A percentile compares a stretch with the other conserved stretches of the same genome.
These are phyloP conservation scores for Stephania japonica DNA, from an alignment of 164 flowering plant genomes.

Conservation along the genomic window DNA sequence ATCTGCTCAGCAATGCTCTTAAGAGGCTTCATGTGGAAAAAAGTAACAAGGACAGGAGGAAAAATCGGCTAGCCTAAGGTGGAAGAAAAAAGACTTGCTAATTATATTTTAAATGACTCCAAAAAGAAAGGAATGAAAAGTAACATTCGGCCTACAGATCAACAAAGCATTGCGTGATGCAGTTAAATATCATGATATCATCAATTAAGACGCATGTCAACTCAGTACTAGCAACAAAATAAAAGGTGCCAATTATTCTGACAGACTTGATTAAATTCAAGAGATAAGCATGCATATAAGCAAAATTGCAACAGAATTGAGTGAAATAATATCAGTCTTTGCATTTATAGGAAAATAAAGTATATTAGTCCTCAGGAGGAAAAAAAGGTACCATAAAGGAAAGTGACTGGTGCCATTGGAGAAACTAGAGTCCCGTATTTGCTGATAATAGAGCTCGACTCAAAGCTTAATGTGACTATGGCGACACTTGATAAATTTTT, in stretches of 20 bases:
- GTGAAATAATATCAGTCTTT: background rate
- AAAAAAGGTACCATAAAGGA: constrained; percentile 66
- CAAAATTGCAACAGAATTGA: background rate
- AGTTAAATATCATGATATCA: too few species aligned
- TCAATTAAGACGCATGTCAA: background rate
- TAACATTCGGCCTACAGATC: background rate
- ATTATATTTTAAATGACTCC: too few species aligned
- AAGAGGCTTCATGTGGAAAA: background rate
- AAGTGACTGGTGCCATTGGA: constrained; percentile 71
- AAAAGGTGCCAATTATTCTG: background rate
- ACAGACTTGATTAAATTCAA: background rate
- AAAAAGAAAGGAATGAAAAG: too few species aligned
- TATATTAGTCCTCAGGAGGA: background rate
- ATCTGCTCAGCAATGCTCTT: too few species aligned
- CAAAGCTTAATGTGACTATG: constrained; percentile 48
- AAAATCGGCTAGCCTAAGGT: background rate
- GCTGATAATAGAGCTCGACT: constrained; percentile 52
- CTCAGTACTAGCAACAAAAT: background rate
- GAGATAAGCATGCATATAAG: background rate
- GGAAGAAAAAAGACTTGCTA: background rate
- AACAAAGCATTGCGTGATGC: background rate
- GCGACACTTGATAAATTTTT: constrained; percentile 40
- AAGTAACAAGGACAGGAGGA: background rate
- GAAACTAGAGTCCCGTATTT: constrained; percentile 72
- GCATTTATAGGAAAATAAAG: background rate